Conservation (phyloP, 78 protist species). For the Salpingoeca rosetta region DNA sequence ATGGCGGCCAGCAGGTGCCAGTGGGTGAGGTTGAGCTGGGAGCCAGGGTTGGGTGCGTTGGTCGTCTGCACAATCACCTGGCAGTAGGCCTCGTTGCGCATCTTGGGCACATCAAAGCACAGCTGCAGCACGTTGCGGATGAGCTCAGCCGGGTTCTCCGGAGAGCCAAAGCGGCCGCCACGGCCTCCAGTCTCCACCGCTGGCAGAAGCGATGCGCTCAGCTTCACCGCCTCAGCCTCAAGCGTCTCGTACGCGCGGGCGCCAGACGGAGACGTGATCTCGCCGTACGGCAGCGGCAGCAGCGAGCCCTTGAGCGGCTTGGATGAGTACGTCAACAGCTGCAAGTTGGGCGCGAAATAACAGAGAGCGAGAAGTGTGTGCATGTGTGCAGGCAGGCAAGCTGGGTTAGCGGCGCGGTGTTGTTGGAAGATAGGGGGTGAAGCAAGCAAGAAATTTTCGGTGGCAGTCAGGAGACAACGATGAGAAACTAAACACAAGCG, state of each 20-base stretch:
- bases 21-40: background rate
- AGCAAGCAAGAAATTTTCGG: too few relatives aligned
- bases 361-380: too few relatives aligned
- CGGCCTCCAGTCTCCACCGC: background rate
- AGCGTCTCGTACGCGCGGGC: background rate
- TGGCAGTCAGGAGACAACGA: too few relatives aligned
- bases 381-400: too few relatives aligned
- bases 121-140: background rate
- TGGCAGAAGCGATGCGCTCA: background rate
- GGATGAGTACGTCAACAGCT: background rate
- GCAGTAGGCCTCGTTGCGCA: constrained; percentile 8
- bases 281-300: constrained; percentile 19
- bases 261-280: background rate
- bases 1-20: constrained; percentile 1
- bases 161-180: background rate
- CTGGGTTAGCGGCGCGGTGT: too few relatives aligned
- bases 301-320: background rate
- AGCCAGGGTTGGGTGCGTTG: background rate
- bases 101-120: background rate
- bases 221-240: background rate
- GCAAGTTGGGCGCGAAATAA: too few relatives aligned
- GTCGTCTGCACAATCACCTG: background rate
- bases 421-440: too few relatives aligned
- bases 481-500: too few relatives aligned
- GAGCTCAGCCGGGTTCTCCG: background rate